Evolutionary conservation across 371 early-diverging fungal species (phyloP).

Genomic region (Mortierella sp.): DNA sequence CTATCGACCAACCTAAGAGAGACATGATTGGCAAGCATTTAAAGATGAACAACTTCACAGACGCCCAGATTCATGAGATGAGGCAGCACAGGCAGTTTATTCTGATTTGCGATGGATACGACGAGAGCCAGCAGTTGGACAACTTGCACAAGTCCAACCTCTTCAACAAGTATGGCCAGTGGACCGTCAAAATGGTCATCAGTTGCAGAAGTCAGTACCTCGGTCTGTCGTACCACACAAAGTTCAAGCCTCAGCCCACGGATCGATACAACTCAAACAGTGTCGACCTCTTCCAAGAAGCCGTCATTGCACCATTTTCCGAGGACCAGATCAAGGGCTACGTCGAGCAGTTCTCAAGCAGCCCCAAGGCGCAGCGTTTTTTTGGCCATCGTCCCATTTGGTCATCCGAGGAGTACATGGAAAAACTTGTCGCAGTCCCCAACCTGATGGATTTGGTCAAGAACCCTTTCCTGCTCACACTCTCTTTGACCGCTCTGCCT

Average conservation of each 20-base stretch:
- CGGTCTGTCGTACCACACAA: background rate
- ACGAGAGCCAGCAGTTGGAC: slow-evolving; percentile 4
- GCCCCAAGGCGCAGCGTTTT: background rate
- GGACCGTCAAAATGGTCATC: slow-evolving; percentile 23
- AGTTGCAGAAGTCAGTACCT: slow-evolving; percentile 22
- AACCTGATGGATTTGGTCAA: slow-evolving; percentile 5
- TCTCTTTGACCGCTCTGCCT: background rate
- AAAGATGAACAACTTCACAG: background rate
- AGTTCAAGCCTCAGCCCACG: background rate
- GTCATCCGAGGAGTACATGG: background rate
- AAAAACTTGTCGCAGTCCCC: background rate
- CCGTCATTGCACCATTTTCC: slow-evolving; percentile 13
- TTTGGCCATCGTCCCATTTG: background rate
- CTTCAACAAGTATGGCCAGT: slow-evolving; percentile 5
- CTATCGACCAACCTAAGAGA: slow-evolving; percentile 7
- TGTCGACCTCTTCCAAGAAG: slow-evolving; percentile 12
- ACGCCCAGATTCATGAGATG: slow-evolving; percentile 8
- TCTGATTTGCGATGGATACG: slow-evolving; percentile 30
- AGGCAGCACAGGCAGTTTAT: slow-evolving; percentile 6
- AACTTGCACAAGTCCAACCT: slow-evolving; percentile 13
- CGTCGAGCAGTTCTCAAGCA: background rate
- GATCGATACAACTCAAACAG: background rate
- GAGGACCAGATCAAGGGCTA: slow-evolving; percentile 20
- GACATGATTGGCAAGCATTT: slow-evolving; percentile 24
- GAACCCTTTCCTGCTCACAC: slow-evolving; percentile 1